Evolutionary conservation across 2,329 filamentous ascomycete species (phyloP), one percentile per base, ranked within the genome.

Genomic region (Chaetothyriales sp.): DNA sequence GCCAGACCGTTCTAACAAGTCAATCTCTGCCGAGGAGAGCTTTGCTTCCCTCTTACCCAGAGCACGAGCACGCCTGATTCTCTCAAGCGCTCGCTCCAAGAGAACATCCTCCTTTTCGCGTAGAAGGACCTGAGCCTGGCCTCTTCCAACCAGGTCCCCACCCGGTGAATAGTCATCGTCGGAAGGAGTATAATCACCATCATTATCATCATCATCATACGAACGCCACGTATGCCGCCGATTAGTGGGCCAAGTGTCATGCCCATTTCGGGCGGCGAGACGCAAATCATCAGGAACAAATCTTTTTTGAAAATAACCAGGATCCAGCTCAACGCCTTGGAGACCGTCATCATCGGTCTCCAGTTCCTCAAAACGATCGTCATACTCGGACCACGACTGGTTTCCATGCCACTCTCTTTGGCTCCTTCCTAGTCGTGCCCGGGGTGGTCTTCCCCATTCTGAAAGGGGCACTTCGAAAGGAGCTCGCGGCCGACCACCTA

Each of bases 401-500:
- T 72, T 71, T 61, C 63, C 64, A 66, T 70, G 71, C 68, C 73
- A 72, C 59, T 68, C 66, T 65, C 72, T 75, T 61, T 73, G 70
- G 64, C 73, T 79, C 74, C 78, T 79, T 76, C 78, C 76, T 72
- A 63, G 65, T 68, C 76, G 80, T 78, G 81, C 84, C 84, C 86
- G 84, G 78, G 86, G 85, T 92, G 88, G 87, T 95, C 90, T 95
- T 95, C 89, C 90, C 90, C 86, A 89, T 80, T 43, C 32, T 15
- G 32, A 55, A 57, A 76, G 83, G 86, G 89, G 88, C 88, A 84
- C 82, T 76, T 73, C 73, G 71, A 77, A 73, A 73, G 89, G 90
- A 95, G 89, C 84, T 92, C 84, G 92, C 92, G 90, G 90, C 87
- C 90, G 92, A 96, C 89, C 89, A 93, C 79, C 82, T 96, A 98